Evolutionary conservation across 805 yeast genomes (phyloP).

Genomic region (Kluyveromyces nonfermentans): DNA sequence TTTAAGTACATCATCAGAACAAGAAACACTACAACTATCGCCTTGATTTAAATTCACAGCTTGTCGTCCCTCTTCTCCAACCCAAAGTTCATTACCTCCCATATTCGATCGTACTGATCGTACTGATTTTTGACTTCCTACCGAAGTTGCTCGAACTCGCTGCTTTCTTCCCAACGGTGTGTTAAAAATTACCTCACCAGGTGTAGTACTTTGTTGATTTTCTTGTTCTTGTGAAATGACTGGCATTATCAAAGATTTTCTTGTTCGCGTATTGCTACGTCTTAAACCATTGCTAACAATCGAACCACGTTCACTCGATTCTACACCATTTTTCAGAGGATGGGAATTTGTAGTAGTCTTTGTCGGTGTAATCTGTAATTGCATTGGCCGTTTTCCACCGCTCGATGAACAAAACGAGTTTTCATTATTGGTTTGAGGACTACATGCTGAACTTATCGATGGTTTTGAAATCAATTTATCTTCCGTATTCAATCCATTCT

Average conservation of each 20-base stretch:
- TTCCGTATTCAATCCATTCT: not conserved
- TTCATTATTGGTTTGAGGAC: not conserved
- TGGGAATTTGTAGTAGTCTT: not conserved
- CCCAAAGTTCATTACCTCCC: constrained; percentile 5
- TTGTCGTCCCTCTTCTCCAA: not conserved
- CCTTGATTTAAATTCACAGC: not conserved
- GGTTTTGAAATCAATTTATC: not conserved
- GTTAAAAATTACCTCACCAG: not conserved
- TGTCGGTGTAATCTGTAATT: not conserved
- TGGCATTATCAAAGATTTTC: constrained; percentile 7
- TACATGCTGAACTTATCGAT: not conserved
- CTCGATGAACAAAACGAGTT: not conserved
- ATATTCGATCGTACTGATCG: constrained; percentile 16
- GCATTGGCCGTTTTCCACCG: not conserved
- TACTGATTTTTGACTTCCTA: constrained; percentile 12
- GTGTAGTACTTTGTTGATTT: not conserved
- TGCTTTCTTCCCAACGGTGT: constrained; percentile 1
- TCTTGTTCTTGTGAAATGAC: constrained; percentile 4
- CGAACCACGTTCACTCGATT: not conserved
- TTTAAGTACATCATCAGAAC: not conserved
- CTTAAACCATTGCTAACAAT: not conserved
- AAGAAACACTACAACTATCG: not conserved
- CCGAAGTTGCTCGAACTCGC: not conserved
- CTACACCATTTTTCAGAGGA: not conserved
- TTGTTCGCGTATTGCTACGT: constrained; percentile 5